These are phyloP conservation scores for Cucurbita moschata DNA, from an alignment of 306 rosid species.

Conservation along the genomic window DNA sequence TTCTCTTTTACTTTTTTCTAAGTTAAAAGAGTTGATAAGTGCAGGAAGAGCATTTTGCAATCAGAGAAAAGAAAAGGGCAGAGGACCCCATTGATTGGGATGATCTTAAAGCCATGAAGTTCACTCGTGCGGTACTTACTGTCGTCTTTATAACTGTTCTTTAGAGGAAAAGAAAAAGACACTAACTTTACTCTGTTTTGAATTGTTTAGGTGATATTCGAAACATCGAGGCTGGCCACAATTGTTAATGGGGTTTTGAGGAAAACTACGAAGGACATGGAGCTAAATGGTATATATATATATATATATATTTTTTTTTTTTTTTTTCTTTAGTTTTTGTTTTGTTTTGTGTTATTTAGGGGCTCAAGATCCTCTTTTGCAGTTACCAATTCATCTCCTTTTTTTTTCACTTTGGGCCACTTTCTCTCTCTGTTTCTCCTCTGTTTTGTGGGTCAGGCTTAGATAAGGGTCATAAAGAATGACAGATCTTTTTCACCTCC, in stretches of 20 bases:
- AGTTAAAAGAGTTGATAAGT: not conserved
- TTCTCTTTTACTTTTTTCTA: not conserved
- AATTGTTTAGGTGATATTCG: conserved; percentile 67
- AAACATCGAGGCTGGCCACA: conserved; percentile 96
- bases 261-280: conserved; percentile 87
- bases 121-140: conserved; percentile 76
- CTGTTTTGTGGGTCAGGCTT: conserved; percentile 14
- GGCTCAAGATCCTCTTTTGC: conserved; percentile 1
- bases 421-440: not conserved
- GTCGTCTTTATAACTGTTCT: not conserved
- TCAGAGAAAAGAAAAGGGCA: conserved; percentile 51
- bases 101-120: conserved; percentile 69
- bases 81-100: conserved; percentile 55
- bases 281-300: conserved; percentile 45
- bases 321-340: not conserved
- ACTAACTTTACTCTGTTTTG: not conserved
- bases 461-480: conserved; percentile 7
- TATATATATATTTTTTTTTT: too few relatives aligned
- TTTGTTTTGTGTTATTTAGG: not conserved
- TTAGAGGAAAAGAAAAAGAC: not conserved
- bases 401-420: not conserved
- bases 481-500: conserved; percentile 4
- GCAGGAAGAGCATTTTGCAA: conserved; percentile 74
- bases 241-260: conserved; percentile 90
- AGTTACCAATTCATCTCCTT: conserved; percentile 1